Percentiles rank a stretch among this genome's conserved stretches.
Evolutionary conservation across 306 rosid species (phyloP).

Genomic region (Notholithocarpus densiflorus): DNA sequence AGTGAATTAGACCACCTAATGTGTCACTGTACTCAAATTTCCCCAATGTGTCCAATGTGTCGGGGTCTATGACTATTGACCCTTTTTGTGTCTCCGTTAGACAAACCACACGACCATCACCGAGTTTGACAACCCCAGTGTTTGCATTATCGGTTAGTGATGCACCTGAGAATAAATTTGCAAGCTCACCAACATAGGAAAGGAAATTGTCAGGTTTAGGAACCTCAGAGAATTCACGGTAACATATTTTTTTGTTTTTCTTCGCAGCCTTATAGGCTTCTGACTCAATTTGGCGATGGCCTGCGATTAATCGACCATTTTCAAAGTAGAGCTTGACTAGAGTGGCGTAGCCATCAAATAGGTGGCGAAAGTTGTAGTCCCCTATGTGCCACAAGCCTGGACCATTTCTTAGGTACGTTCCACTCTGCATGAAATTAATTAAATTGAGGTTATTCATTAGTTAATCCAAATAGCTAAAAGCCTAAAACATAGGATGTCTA

Average conservation of each 20-base stretch:
- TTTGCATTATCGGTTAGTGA: constrained; percentile 86
- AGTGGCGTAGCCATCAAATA: constrained; percentile 92
- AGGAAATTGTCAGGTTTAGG: constrained; percentile 69
- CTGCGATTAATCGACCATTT: constrained; percentile 50
- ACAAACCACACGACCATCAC: constrained; percentile 86
- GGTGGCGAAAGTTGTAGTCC: constrained; percentile 83
- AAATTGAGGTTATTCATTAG: neutral
- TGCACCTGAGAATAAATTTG: constrained; percentile 70
- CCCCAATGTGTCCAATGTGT: constrained; percentile 62
- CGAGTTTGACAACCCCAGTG: constrained; percentile 79
- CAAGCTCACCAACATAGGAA: constrained; percentile 67
- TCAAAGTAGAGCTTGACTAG: constrained; percentile 59
- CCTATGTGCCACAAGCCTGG: constrained; percentile 91
- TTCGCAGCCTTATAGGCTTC: constrained; percentile 77
- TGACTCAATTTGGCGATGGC: constrained; percentile 83
- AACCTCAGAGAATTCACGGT: constrained; percentile 86
- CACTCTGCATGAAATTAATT: constrained; percentile 64
- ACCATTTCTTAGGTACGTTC: constrained; percentile 91
- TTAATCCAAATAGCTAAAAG: neutral
- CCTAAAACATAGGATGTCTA: neutral
- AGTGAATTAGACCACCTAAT: constrained; percentile 79
- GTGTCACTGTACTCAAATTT: constrained; percentile 74
- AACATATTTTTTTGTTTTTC: constrained; percentile 65
- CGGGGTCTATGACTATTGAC: constrained; percentile 68
- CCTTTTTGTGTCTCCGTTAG: constrained; percentile 94